Evolutionary conservation across 805 yeast genomes (phyloP), one percentile per base, ranked within the genome.

Genomic region (Monosporozyma yasuniensis): DNA sequence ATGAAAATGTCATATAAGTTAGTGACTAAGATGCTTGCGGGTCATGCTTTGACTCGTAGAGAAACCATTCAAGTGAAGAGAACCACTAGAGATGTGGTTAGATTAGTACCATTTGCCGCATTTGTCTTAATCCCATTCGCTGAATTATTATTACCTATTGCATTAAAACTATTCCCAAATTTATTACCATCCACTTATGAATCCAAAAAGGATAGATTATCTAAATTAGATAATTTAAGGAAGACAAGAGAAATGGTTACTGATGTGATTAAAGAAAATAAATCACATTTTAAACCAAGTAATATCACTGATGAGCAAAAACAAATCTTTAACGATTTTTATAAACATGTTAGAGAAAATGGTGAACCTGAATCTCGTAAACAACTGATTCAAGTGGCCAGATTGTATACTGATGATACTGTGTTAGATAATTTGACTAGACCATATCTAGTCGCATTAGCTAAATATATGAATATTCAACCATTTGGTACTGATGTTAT

Each of bases 401-500:
- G 93, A 61, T 68, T 88, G 68, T 93, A 90, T 74, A 89, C 87
- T 64, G 96, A 91, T 67, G 99, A 91, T 69, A 78, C 84, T 60
- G 91, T 93, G 30, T 77, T 91, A 59, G 99, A 91, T 70, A 93
- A 93, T 69, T 78, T 87, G 63, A 83, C 95, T 14, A 80, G 98
- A 61, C 87, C 95, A 37, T 95, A 89, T 66, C 77, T 91, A 57
- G 84, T 87, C 48, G 98, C 97, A 11, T 79, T 93, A 83, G 87
- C 96, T 44, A 84, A 83, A 67, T 93, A 91, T 70, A 86, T 91
- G 80, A 85, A 87, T 59, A 70, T 91, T 56, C 84, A 87, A 63
- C 95, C 97, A 1, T 91, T 85, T 65, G 99, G 99, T 32, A 85
- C 96, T 4, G 96, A 91, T 66, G 81, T 80, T 59, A 86, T 93